A percentile compares a stretch with the other conserved stretches of the same genome.
phyloP scores from a whole-genome alignment of 164 flowering plant genomes.

The Buxus sempervirens region DNA sequence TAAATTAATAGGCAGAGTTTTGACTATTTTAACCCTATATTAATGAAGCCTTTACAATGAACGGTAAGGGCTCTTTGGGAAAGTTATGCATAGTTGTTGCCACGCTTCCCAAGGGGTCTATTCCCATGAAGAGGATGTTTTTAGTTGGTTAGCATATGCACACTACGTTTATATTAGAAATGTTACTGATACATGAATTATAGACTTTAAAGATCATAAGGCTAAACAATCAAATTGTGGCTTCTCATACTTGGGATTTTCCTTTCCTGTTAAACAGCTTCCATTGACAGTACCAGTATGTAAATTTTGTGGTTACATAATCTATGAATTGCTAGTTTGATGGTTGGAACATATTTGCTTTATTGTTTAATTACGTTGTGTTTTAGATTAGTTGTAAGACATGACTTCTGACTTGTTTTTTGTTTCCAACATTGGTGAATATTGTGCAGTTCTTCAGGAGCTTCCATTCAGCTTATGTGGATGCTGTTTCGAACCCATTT shows the following conservation, averaged over 20 bases:
- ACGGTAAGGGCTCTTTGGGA: too few relatives aligned
- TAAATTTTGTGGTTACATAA: too few relatives aligned
- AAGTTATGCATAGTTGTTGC: not conserved
- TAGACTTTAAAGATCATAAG: too few relatives aligned
- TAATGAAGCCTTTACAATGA: too few relatives aligned
- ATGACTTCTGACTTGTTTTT: not conserved
- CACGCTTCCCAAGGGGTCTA: not conserved
- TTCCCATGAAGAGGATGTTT: not conserved
- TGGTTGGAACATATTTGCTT: not conserved
- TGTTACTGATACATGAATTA: not conserved
- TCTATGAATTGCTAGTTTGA: not conserved
- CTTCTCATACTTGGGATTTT: too few relatives aligned
- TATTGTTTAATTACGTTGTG: too few relatives aligned
- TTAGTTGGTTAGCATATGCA: not conserved
- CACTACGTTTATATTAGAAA: not conserved
- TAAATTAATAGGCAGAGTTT: too few relatives aligned
- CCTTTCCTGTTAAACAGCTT: too few relatives aligned
- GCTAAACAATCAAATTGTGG: too few relatives aligned
- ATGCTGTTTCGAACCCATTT: slow-evolving; percentile 98
- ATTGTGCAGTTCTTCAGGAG: slow-evolving; percentile 73
- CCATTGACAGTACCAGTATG: too few relatives aligned
- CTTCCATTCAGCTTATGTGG: slow-evolving; percentile 92
- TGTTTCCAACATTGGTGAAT: slow-evolving; percentile 2
- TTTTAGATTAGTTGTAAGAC: too few relatives aligned
- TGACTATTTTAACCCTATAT: too few relatives aligned